phyloP scores from a whole-genome alignment of 2,329 filamentous ascomycete species.

The Alternaria sp. region DNA sequence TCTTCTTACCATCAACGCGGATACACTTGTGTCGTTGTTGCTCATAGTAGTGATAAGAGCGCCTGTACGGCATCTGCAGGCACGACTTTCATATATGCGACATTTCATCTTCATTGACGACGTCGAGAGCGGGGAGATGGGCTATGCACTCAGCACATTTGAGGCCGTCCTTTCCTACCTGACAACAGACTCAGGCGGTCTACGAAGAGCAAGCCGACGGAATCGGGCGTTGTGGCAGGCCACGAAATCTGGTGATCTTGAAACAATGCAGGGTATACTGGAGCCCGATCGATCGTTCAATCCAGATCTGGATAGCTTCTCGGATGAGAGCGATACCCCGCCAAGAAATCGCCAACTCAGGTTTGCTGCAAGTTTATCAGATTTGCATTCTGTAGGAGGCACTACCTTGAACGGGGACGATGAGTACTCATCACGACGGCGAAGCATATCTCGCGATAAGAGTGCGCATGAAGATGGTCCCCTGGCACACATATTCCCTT shows the following conservation, averaged over 20 bases:
- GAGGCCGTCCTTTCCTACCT: constrained; percentile 94
- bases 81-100: constrained; percentile 90
- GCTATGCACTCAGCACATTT: constrained; percentile 94
- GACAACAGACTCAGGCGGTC: constrained; percentile 77
- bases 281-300: constrained; percentile 68
- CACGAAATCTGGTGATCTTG: constrained; percentile 76
- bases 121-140: constrained; percentile 94
- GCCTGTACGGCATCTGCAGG: constrained; percentile 85
- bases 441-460: constrained; percentile 29
- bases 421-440: constrained; percentile 27
- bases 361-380: constrained; percentile 43
- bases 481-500: constrained; percentile 89
- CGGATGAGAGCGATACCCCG: constrained; percentile 38
- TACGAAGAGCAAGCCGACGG: constrained; percentile 83
- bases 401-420: constrained; percentile 43
- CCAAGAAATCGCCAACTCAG: constrained; percentile 39
- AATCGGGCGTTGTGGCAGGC: constrained; percentile 92
- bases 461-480: constrained; percentile 48
- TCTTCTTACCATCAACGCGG: constrained; percentile 77
- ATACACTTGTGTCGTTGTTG: constrained; percentile 89
- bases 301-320: constrained; percentile 38
- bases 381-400: constrained; percentile 36
- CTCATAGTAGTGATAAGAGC: constrained; percentile 92
- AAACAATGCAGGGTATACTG: constrained; percentile 78
- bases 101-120: constrained; percentile 98